These are phyloP conservation scores for Cladophialophora chaetospira DNA, from an alignment of 2,329 filamentous ascomycete species.

Conservation along the genomic window DNA sequence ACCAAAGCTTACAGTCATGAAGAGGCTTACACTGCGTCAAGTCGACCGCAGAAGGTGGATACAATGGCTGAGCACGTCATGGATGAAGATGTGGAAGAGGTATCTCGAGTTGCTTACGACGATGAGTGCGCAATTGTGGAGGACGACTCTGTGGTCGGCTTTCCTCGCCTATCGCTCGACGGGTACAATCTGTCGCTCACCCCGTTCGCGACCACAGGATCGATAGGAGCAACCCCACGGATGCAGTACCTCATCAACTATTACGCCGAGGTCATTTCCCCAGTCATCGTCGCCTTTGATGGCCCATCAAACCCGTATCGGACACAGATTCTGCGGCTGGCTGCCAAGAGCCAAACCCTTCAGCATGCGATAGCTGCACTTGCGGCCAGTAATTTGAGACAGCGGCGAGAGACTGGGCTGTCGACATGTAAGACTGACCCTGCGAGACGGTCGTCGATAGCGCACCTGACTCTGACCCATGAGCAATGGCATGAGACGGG, in stretches of 20 bases:
- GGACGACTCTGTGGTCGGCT: slow-evolving; percentile 14
- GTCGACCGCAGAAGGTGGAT: slow-evolving; percentile 3
- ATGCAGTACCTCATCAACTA: slow-evolving; percentile 91
- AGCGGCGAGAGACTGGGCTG: slow-evolving; percentile 64
- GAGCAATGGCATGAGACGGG: slow-evolving; percentile 43
- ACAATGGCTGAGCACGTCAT: background rate
- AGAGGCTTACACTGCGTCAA: background rate
- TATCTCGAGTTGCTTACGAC: slow-evolving; percentile 12
- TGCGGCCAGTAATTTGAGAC: slow-evolving; percentile 84
- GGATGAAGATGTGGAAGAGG: slow-evolving; percentile 36
- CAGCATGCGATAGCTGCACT: slow-evolving; percentile 90
- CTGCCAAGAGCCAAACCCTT: slow-evolving; percentile 75
- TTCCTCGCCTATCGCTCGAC: slow-evolving; percentile 15
- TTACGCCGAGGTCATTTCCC: slow-evolving; percentile 89
- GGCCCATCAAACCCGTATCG: slow-evolving; percentile 82
- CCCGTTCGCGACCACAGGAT: slow-evolving; percentile 21
- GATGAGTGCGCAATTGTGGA: slow-evolving; percentile 22
- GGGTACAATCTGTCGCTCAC: slow-evolving; percentile 22
- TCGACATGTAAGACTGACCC: slow-evolving; percentile 56
- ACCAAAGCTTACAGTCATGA: background rate
- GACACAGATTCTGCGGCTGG: slow-evolving; percentile 76
- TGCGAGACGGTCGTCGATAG: slow-evolving; percentile 51
- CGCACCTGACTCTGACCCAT: slow-evolving; percentile 47
- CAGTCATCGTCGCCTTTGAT: slow-evolving; percentile 89
- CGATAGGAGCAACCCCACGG: slow-evolving; percentile 68